Evolutionary conservation across 2,329 filamentous ascomycete genomes (phyloP).

Genomic region (Penicillium rolfsii): DNA sequence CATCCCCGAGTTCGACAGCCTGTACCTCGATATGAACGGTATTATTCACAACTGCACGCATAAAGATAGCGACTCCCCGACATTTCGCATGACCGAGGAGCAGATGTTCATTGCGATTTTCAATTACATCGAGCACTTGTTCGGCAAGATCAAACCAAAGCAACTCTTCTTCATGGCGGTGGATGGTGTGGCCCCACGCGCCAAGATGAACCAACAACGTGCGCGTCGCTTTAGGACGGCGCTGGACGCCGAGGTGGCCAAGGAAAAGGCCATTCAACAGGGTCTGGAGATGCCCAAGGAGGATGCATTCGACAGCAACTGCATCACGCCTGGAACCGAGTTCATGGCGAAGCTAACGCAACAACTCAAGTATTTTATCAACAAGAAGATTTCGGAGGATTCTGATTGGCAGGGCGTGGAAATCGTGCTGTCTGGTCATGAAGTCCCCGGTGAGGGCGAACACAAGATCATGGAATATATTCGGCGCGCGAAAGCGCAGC

Average conservation of each 20-base stretch:
- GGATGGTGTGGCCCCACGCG: conserved; percentile 93
- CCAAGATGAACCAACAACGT: conserved; percentile 99
- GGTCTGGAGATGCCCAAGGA: conserved; percentile 94
- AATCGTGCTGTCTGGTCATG: conserved; percentile 93
- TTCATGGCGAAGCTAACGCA: conserved; percentile 97
- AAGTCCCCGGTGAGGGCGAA: conserved; percentile 96
- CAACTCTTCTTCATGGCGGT: conserved; percentile 99
- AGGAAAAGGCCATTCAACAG: conserved; percentile 87
- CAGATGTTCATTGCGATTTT: conserved; percentile 99
- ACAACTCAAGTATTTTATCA: conserved; percentile 97
- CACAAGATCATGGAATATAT: conserved; percentile 99
- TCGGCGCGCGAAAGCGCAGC: conserved; percentile 92
- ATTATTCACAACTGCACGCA: conserved; percentile 99
- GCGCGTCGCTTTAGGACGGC: conserved; percentile 93
- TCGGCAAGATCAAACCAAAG: conserved; percentile 98
- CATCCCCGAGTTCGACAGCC: conserved; percentile 97
- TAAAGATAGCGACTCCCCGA: conserved; percentile 89
- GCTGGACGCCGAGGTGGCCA: conserved; percentile 82
- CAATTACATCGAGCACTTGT: conserved; percentile 99
- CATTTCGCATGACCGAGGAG: conserved; percentile 92
- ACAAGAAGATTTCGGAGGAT: conserved; percentile 97
- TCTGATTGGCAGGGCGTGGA: conserved; percentile 97
- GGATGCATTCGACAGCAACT: conserved; percentile 97
- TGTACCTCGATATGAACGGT: conserved; percentile 91
- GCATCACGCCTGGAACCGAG: conserved; percentile 92